Evolutionary conservation across 768 basidiomycete species (phyloP).

Genomic region (Mycena chlorophos): DNA sequence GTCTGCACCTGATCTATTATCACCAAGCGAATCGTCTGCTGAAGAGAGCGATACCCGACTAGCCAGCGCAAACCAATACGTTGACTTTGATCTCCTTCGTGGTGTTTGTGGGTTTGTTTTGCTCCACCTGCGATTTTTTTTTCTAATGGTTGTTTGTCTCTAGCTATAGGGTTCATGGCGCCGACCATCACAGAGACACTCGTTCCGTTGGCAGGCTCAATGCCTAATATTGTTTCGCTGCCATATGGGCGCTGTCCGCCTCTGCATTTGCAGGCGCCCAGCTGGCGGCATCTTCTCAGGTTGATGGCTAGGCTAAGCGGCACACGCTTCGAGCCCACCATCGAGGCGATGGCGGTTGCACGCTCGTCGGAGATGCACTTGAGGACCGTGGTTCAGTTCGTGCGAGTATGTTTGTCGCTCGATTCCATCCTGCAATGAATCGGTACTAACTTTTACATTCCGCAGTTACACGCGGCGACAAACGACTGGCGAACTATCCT

Average conservation of each 20-base stretch:
- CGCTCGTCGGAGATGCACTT: constrained; percentile 56
- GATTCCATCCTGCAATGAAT: background rate
- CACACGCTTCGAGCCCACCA: constrained; percentile 67
- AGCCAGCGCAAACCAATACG: constrained; percentile 48
- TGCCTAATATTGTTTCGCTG: constrained; percentile 75
- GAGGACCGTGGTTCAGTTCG: constrained; percentile 76
- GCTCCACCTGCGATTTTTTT: background rate
- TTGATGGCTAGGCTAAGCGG: constrained; percentile 73
- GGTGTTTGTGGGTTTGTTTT: constrained; percentile 60
- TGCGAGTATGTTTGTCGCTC: constrained; percentile 52
- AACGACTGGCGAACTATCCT: constrained; percentile 72
- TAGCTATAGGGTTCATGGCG: constrained; percentile 68
- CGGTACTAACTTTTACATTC: constrained; percentile 1
- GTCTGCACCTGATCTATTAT: constrained; percentile 8
- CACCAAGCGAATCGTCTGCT: constrained; percentile 8
- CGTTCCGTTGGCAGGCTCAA: constrained; percentile 48
- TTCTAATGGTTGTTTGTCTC: constrained; percentile 7
- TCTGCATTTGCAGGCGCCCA: constrained; percentile 71
- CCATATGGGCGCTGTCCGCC: constrained; percentile 68
- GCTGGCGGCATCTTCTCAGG: constrained; percentile 72
- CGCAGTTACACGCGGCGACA: constrained; percentile 60
- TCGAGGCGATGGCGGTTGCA: constrained; percentile 61
- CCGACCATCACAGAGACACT: constrained; percentile 53
- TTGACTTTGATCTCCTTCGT: constrained; percentile 56
- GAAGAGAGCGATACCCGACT: constrained; percentile 12